Evolutionary conservation across 148 eudicot genomes (phyloP).

Genomic region (Pouteria glomerata): DNA sequence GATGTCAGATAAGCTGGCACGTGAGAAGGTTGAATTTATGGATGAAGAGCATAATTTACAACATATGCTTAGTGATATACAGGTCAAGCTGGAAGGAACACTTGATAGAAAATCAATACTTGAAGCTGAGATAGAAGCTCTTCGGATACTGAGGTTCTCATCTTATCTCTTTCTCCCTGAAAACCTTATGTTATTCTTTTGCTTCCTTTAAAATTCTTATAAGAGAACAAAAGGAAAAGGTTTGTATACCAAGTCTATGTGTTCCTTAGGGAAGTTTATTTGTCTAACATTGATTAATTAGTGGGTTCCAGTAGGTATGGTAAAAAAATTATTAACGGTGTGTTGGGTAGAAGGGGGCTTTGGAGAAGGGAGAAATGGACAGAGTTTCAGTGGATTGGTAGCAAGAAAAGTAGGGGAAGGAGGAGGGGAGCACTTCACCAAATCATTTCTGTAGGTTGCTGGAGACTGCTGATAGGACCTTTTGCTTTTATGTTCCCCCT

Average conservation of each 20-base stretch:
- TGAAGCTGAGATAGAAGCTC: conserved; percentile 87
- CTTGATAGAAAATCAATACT: conserved; percentile 70
- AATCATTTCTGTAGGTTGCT: too few species aligned
- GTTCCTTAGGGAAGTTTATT: not conserved
- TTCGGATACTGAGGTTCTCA: conserved; percentile 72
- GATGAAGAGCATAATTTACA: conserved; percentile 41
- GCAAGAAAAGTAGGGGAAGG: too few species aligned
- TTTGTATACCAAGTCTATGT: not conserved
- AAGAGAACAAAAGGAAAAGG: not conserved
- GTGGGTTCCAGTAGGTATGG: not conserved
- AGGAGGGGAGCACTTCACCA: too few species aligned
- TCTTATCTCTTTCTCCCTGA: not conserved
- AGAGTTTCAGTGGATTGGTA: too few species aligned
- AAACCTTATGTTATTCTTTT: not conserved
- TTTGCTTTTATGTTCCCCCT: too few species aligned
- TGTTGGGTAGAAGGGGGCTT: too few species aligned
- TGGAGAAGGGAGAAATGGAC: too few species aligned
- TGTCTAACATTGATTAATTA: not conserved
- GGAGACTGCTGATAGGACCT: too few species aligned
- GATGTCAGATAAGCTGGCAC: conserved; percentile 60
- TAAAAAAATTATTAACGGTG: not conserved
- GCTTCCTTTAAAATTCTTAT: not conserved
- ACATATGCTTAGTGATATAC: conserved; percentile 29
- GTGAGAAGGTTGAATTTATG: conserved; percentile 43
- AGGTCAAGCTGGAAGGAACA: conserved; percentile 53